A percentile compares a stretch with the other conserved stretches of the same genome.
Conservation (phyloP, 2,329 filamentous ascomycete genomes). For the Nemania abortiva region DNA sequence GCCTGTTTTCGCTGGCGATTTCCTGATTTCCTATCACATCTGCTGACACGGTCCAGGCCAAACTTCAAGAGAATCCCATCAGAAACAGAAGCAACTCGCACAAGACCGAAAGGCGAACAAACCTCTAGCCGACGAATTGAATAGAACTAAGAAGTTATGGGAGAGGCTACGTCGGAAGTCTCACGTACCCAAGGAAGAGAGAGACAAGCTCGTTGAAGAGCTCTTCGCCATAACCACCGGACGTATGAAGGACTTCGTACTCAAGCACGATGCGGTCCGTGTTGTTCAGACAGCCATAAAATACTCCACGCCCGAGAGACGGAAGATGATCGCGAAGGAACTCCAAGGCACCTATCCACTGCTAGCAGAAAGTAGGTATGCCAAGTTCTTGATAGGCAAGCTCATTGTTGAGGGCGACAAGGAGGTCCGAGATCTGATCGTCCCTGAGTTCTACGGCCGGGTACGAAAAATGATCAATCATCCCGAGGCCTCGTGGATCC, state of each 20-base stretch:
- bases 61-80: conserved; percentile 87
- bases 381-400: conserved; percentile 97
- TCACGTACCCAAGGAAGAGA: conserved; percentile 89
- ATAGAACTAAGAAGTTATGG: conserved; percentile 96
- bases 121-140: conserved; percentile 89
- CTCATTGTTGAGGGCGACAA: conserved; percentile 91
- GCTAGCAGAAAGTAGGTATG: conserved; percentile 93
- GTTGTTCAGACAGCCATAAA: conserved; percentile 97
- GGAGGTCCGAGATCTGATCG: conserved; percentile 87
- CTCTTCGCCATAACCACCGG: conserved; percentile 93
- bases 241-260: conserved; percentile 92
- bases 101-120: conserved; percentile 93
- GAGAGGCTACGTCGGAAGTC: conserved; percentile 93
- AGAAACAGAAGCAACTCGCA: conserved; percentile 89
- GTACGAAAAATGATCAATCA: conserved; percentile 95
- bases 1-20: conserved; percentile 36
- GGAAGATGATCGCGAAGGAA: conserved; percentile 87
- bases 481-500: conserved; percentile 94
- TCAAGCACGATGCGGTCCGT: conserved; percentile 98
- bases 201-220: conserved; percentile 87
- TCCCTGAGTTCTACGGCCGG: conserved; percentile 94
- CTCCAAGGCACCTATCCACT: conserved; percentile 85
- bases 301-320: conserved; percentile 87
- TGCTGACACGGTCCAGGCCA: conserved; percentile 59
- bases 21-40: conserved; percentile 1